Evolutionary conservation across 1,284 basidiomycete genomes (phyloP).

Genomic region (Ganoderma meredithae): DNA sequence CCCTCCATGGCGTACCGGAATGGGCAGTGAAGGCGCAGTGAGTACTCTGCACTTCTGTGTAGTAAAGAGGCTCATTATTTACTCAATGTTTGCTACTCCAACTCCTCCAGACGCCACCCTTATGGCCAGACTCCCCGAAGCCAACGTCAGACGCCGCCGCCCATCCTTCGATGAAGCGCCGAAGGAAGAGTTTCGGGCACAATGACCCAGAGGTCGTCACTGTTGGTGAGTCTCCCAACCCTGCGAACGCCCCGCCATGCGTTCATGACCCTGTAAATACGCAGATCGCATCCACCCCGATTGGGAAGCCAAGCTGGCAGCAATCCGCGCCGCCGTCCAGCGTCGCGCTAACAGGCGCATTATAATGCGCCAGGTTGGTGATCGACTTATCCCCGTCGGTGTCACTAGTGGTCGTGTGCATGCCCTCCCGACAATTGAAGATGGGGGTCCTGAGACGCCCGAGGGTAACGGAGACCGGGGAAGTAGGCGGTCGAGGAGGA

Average conservation of each 20-base stretch:
- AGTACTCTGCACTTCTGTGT: slow-evolving; percentile 36
- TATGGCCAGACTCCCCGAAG: slow-evolving; percentile 61
- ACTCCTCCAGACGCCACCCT: slow-evolving; percentile 43
- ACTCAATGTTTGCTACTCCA: neutral
- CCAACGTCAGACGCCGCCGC: slow-evolving; percentile 43
- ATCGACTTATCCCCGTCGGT: slow-evolving; percentile 95
- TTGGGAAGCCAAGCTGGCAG: slow-evolving; percentile 93
- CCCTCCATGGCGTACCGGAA: slow-evolving; percentile 80
- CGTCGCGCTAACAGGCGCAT: slow-evolving; percentile 94
- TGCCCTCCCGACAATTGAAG: slow-evolving; percentile 63
- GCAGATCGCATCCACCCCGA: slow-evolving; percentile 92
- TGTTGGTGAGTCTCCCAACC: slow-evolving; percentile 64
- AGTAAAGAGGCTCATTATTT: neutral
- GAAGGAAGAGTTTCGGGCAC: slow-evolving; percentile 79
- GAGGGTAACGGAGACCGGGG: slow-evolving; percentile 48
- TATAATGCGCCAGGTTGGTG: slow-evolving; percentile 98
- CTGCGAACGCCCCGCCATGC: slow-evolving; percentile 11
- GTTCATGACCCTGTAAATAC: slow-evolving; percentile 1
- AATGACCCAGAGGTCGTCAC: slow-evolving; percentile 90
- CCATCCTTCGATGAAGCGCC: slow-evolving; percentile 66
- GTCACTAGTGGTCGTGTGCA: slow-evolving; percentile 87
- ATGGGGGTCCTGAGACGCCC: slow-evolving; percentile 50
- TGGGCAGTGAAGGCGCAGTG: slow-evolving; percentile 74
- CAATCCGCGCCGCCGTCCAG: slow-evolving; percentile 87
- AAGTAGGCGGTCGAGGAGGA: slow-evolving; percentile 65